Base-by-base conservation (phyloP, 495 filamentous ascomycete genomes). In the Glutinoglossum americanum region DNA sequence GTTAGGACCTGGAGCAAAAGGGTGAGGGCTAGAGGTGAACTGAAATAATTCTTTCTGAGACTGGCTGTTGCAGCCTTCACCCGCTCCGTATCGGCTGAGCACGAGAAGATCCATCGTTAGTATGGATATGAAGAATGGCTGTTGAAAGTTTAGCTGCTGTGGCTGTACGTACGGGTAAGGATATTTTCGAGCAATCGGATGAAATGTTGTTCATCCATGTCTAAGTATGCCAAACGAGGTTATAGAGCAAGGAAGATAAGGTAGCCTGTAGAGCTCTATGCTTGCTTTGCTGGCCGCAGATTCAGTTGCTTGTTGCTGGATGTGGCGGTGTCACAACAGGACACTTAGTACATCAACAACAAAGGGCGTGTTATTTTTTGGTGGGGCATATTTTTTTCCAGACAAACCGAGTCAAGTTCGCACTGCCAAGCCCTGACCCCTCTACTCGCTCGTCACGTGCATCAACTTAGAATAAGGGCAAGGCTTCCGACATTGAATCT, bases 41-140 rank as follows among this genome's bases (percentile, higher is more conserved):
- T 80, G 70, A 92, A 97, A 75, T 84, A 96, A 64, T 85, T 85
- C 65, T 90, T 87, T 69, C 89, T 89, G 53, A 98, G 78, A 60
- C 83, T 78, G 11, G 81, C 78, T n/a, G 92, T 98, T 35, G 88
- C 88, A 56, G 83, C 78, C 75, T 95, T 95, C 65, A 98, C 81
- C 61, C 74, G 78, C 33, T 81, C 75, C 49, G 86, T 89, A 66
- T 89, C 80, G 62, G 85, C 84, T 88, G 61, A 54, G 56, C 54
- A 53, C 28, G 25, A 44, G 13, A 21, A 41, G 8, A 21, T 56
- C 15, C 27, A 58, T 25, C 25, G 33, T 56, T 25, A 54, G 19
- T 13, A 49, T 11, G 32, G 37, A 13, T 35, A 5, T 7, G 37
- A 11, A 33, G 26, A 61, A 57, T 48, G 23, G 54, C 57, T n/a